Evolutionary conservation across 192 early-diverging fungal species (phyloP), one percentile per base, ranked within the genome.

Genomic region (Thoreauomyces humboldtii): DNA sequence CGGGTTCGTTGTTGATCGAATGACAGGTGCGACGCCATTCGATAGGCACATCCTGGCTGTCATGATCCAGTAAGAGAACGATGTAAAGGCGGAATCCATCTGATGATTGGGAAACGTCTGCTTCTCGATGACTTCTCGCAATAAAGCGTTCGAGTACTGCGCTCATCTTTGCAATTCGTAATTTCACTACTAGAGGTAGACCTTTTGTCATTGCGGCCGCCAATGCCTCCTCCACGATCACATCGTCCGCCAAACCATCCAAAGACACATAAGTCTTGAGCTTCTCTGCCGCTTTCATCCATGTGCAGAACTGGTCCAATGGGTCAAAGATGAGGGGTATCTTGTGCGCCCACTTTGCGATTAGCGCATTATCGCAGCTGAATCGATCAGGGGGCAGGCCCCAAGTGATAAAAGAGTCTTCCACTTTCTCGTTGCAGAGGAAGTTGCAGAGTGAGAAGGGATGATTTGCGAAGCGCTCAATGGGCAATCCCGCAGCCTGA

Each of bases 251-350:
- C 5, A 31, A 15, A 28, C 27, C 6, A 27, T 52, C 50, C 17
- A 52, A 4, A 2, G 17, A 6, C 29, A 27, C 17, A 31, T 31
- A 6, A 4, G 21, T 2, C 15, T 27, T 52, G 27, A 2, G 15
- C 27, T 28, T 52, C 32, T 52, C 50, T 3, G 50, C 45, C 7
- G 37, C 51, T 48, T 59, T 54, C 17, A 73, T 35, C 60, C 59
- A 56, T 25, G 33, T 32, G 6, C 7, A 11, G n/a, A 65, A 43
- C 14, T 42, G 1, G 12, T 63, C 46, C 1, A 45, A 32, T 27
- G 55, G 52, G 31, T 73, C 72, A 9, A 28, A 36, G 11, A 73
- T 25, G 4, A 73, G 15, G 7, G 72, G 72, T 28, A 69, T 38
- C 27, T 45, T 31, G 2, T 7, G 7, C 0, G 41, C 27, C 7